Base-by-base conservation (phyloP, 2,329 filamentous ascomycete species). In the Ascochyta clinopodiicola region DNA sequence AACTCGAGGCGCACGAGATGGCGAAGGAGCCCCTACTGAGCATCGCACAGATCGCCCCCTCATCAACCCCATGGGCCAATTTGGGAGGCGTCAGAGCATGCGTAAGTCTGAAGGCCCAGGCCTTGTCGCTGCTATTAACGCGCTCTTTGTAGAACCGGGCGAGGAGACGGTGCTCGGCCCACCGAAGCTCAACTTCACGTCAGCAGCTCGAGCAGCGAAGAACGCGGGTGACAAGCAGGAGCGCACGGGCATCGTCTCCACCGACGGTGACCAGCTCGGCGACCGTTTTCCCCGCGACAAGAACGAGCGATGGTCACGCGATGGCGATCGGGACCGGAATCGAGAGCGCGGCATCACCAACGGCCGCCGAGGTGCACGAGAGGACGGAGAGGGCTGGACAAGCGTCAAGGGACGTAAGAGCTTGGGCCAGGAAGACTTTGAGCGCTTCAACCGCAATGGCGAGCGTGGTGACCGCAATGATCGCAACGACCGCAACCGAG, bases 131-230 rank as follows among this genome's bases (percentile, higher is more conserved):
- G 59, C 67, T 70, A 67, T 69, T 73, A 64, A 73, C 56, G 54
- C 65, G 46, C 62, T 61, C 58, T 62, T 67, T 65, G 34, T 63
- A 89, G 86, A 85, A 73, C 79, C 85, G 68, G 68, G 68, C 46
- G 93, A 96, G 67, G 92, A 96, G 61, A 89, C 96, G 54, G 84
- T 95, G 55, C 88, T 96, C 54, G 92, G 91, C 13, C 92, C 92
- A 19, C 91, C 92, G 1, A 90, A 91, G 74, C 91, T 87, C 42
- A 86, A 87, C 39, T 96, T 97, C 75, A 86, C 91, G 48, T 96
- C 92, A 1, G 84, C 88, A 21, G 90, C 89, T 47, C 82, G 85
- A 24, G 73, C 76, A 60, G 75, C 77, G 32, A 84, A 84, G 55
- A 61, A 66, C 36, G 61, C 71, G 34, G 75, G 75, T 45, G 62